Percentiles rank a stretch among this genome's conserved stretches.
These are phyloP conservation scores for Austroboletus novae-zelandiae DNA, from an alignment of 1,284 basidiomycete genomes.

Conservation along the genomic window DNA sequence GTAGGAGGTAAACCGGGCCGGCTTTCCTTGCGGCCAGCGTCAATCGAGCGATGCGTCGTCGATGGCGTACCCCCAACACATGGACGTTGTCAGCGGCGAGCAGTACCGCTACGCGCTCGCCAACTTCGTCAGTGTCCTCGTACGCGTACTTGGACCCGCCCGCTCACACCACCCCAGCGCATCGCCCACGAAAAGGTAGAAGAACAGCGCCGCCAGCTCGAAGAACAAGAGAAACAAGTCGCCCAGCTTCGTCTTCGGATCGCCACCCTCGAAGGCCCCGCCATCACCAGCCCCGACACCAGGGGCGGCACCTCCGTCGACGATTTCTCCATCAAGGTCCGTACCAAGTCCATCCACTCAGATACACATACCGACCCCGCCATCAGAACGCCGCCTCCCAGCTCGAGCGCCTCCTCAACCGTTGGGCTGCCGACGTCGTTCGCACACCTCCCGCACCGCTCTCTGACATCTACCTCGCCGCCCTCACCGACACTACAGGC, in stretches of 20 bases:
- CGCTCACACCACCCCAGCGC: constrained; percentile 42
- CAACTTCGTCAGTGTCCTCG: constrained; percentile 59
- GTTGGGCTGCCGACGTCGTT: constrained; percentile 76
- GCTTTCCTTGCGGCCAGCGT: background rate
- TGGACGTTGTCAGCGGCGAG: constrained; percentile 64
- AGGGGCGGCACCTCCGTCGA: constrained; percentile 63
- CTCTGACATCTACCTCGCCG: constrained; percentile 54
- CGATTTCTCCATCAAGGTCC: constrained; percentile 79
- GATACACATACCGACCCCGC: background rate
- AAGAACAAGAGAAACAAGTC: constrained; percentile 80
- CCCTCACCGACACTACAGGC: constrained; percentile 57
- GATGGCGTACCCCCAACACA: constrained; percentile 26
- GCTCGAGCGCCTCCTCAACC: constrained; percentile 75
- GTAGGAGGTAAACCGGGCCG: background rate
- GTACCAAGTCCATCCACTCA: constrained; percentile 13
- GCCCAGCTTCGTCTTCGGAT: constrained; percentile 69
- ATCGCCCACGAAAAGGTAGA: constrained; percentile 86
- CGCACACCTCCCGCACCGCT: constrained; percentile 54
- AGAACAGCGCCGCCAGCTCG: constrained; percentile 70
- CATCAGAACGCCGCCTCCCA: constrained; percentile 65
- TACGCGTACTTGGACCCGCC: background rate
- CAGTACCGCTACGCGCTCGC: constrained; percentile 77
- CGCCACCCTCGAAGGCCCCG: constrained; percentile 64
- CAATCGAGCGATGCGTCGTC: background rate
- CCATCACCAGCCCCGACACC: constrained; percentile 33